These are phyloP conservation scores for Fusarium illudens DNA, from an alignment of 2,329 filamentous ascomycete genomes.

Conservation along the genomic window DNA sequence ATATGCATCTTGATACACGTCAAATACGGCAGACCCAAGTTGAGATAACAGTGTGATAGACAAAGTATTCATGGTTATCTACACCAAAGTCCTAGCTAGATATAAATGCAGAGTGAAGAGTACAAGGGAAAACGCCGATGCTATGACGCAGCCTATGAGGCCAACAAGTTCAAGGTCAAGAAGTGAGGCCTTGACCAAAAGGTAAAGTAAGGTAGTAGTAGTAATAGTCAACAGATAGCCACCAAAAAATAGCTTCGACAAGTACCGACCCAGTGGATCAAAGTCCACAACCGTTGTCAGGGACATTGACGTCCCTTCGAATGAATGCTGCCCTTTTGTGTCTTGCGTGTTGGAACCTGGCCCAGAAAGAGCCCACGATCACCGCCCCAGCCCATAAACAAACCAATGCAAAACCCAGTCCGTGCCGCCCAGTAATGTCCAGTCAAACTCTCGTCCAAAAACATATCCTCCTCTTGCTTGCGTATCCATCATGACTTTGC, in stretches of 20 bases:
- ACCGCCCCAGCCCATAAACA: conserved; percentile 15
- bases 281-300: not conserved
- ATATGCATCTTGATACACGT: not conserved
- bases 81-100: not conserved
- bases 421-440: conserved; percentile 6
- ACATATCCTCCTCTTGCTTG: conserved; percentile 12
- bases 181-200: conserved; percentile 5
- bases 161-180: conserved; percentile 11
- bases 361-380: conserved; percentile 30
- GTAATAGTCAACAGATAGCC: not conserved
- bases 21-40: not conserved
- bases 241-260: conserved; percentile 12
- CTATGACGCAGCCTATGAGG: conserved; percentile 37
- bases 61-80: conserved; percentile 16
- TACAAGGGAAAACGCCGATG: conserved; percentile 36
- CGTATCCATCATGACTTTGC: conserved; percentile 28
- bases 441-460: not conserved
- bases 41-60: not conserved
- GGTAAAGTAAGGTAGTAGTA: not conserved
- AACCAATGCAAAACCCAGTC: conserved; percentile 22
- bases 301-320: not conserved
- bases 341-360: conserved; percentile 18
- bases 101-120: not conserved
- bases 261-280: conserved; percentile 4
- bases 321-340: conserved; percentile 18